phyloP scores from a whole-genome alignment of 495 filamentous ascomycete species.

The Daldinia caldariorum region DNA sequence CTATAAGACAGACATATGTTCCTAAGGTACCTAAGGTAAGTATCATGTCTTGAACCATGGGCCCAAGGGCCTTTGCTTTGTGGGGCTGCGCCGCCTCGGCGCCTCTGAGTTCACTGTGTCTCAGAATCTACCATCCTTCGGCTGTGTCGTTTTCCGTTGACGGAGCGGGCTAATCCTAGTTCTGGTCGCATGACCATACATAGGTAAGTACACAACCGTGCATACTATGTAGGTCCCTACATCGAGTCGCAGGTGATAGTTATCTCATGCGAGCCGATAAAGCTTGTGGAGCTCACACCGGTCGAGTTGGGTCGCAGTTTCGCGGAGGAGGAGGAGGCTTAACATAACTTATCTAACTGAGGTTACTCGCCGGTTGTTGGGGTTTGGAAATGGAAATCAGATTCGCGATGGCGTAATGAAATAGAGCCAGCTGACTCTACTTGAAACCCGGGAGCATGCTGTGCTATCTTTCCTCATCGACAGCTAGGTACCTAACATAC shows the following conservation, averaged over 20 bases:
- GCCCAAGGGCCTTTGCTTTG: neutral
- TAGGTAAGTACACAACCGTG: neutral
- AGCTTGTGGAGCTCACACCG: constrained; percentile 30
- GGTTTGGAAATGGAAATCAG: constrained; percentile 16
- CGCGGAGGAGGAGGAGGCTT: constrained; percentile 21
- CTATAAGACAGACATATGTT: constrained; percentile 15
- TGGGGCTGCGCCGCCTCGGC: constrained; percentile 34
- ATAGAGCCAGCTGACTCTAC: constrained; percentile 30
- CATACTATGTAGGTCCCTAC: too few species aligned
- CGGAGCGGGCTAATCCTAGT: constrained; percentile 7
- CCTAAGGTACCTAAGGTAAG: too few species aligned
- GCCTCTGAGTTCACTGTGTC: constrained; percentile 27
- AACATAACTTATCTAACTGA: too few species aligned
- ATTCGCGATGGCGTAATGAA: constrained; percentile 35
- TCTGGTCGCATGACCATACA: constrained; percentile 28
- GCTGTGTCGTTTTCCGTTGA: constrained; percentile 15
- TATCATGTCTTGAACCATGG: constrained; percentile 12
- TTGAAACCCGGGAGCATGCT: constrained; percentile 29
- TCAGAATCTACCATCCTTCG: constrained; percentile 37
- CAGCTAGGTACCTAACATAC: constrained; percentile 3
- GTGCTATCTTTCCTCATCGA: constrained; percentile 4
- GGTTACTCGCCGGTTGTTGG: constrained; percentile 20
- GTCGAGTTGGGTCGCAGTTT: constrained; percentile 41
- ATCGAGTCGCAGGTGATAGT: constrained; percentile 28
- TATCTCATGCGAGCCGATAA: constrained; percentile 13